Evolutionary conservation across 1,284 basidiomycete species (phyloP).

Genomic region (Puccinia novopanici): DNA sequence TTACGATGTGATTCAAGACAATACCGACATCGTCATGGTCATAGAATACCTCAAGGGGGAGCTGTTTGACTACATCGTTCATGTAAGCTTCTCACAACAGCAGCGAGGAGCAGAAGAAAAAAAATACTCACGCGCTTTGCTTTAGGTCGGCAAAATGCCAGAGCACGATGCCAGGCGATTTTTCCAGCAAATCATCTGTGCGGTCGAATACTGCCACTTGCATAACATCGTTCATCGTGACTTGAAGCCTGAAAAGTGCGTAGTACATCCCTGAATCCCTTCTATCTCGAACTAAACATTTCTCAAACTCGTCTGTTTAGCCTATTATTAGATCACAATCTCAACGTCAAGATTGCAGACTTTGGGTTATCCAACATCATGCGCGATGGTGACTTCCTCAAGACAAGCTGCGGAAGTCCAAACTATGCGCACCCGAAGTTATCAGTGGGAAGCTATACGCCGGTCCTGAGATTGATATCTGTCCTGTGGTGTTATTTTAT

Average conservation of each 20-base stretch:
- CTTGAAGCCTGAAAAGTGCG: conserved; percentile 85
- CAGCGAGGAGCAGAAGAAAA: background rate
- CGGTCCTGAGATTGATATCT: conserved; percentile 95
- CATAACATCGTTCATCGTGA: conserved; percentile 95
- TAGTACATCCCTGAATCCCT: background rate
- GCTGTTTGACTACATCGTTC: conserved; percentile 92
- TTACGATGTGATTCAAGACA: conserved; percentile 91
- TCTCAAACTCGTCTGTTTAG: conserved; percentile 54
- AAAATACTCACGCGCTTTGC: background rate
- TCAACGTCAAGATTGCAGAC: conserved; percentile 86
- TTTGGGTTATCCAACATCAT: conserved; percentile 92
- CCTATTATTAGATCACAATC: conserved; percentile 63
- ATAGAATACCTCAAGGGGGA: conserved; percentile 74
- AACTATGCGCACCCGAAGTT: conserved; percentile 94
- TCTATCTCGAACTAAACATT: background rate
- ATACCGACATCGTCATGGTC: conserved; percentile 92
- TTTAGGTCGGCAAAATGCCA: conserved; percentile 67
- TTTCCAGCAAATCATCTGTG: conserved; percentile 94
- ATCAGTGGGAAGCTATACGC: conserved; percentile 89
- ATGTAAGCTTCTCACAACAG: conserved; percentile 60
- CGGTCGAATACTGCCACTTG: conserved; percentile 89
- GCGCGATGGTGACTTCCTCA: conserved; percentile 89
- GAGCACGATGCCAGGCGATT: conserved; percentile 81
- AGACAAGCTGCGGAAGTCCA: conserved; percentile 90
- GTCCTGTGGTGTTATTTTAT: conserved; percentile 92